Evolutionary conservation across 495 filamentous ascomycete genomes (phyloP).

Genomic region (Chaetomidium leptoderma): DNA sequence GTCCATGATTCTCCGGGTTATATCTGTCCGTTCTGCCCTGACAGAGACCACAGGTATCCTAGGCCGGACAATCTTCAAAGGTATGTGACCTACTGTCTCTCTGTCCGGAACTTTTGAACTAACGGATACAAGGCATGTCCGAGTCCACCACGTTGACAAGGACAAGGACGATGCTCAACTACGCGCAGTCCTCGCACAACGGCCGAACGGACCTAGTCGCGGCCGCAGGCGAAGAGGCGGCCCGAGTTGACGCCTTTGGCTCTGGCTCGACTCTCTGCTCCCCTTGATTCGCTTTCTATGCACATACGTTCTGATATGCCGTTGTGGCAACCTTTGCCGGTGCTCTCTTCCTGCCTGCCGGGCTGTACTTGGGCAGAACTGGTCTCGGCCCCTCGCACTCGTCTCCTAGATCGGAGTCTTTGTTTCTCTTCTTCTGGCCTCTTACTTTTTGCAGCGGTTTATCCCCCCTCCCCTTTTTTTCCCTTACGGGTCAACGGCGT

Average conservation of each 20-base stretch:
- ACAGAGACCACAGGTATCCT: constrained; percentile 94
- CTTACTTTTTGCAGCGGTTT: neutral
- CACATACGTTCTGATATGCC: neutral
- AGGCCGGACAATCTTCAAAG: constrained; percentile 96
- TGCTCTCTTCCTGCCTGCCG: neutral
- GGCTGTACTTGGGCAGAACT: neutral
- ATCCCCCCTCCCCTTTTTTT: neutral
- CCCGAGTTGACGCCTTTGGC: neutral
- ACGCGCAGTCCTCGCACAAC: constrained; percentile 74
- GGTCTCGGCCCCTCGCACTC: neutral
- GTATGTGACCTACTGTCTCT: constrained; percentile 40
- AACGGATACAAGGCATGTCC: constrained; percentile 62
- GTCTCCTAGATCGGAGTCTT: neutral
- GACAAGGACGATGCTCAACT: constrained; percentile 76
- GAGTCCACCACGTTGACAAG: constrained; percentile 84
- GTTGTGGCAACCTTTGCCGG: neutral
- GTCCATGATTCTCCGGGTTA: constrained; percentile 96
- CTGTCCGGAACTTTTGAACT: neutral
- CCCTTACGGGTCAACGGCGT: constrained; percentile 1
- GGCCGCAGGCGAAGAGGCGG: constrained; percentile 67
- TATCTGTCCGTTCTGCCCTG: constrained; percentile 93
- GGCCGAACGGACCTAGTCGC: constrained; percentile 77
- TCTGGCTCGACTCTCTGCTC: neutral
- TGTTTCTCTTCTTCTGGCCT: neutral
- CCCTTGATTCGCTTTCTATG: neutral